Conservation (phyloP, 257 asterid species). For the Nicotiana attenuata region DNA sequence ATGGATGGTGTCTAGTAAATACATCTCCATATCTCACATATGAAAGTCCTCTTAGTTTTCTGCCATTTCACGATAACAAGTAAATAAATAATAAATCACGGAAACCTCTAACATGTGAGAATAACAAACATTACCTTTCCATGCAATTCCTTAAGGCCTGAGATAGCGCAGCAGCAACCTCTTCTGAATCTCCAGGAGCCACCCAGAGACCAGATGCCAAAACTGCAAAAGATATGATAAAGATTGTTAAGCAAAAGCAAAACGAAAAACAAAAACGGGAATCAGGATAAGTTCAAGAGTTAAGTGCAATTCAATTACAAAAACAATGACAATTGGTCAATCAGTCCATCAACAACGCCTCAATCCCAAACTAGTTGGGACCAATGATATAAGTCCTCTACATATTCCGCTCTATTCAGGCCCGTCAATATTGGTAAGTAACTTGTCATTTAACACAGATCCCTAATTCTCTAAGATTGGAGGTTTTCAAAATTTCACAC, state of each 20-base stretch:
- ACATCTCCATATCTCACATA: slow-evolving; percentile 89
- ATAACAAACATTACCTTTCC: slow-evolving; percentile 55
- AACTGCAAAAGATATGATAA: slow-evolving; percentile 31
- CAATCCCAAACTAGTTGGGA: background rate
- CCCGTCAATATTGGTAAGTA: background rate
- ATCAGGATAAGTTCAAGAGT: background rate
- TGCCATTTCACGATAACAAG: slow-evolving; percentile 31
- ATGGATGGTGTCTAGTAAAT: slow-evolving; percentile 80
- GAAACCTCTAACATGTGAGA: slow-evolving; percentile 18
- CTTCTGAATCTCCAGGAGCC: slow-evolving; percentile 99
- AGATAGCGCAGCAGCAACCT: slow-evolving; percentile 90
- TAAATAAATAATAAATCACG: slow-evolving; percentile 15
- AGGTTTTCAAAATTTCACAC: background rate
- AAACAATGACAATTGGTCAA: background rate
- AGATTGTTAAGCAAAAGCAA: slow-evolving; percentile 1
- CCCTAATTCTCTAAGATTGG: background rate
- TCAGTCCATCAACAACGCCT: slow-evolving; percentile 5
- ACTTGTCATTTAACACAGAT: background rate
- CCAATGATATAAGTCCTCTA: background rate
- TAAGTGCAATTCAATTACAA: background rate
- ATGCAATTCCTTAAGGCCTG: slow-evolving; percentile 89
- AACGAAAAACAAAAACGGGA: background rate
- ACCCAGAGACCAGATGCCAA: slow-evolving; percentile 97
- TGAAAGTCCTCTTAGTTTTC: slow-evolving; percentile 83
- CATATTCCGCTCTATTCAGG: background rate